phyloP scores from a whole-genome alignment of 2,329 filamentous ascomycete genomes.

The Dothideomycetes sp. region DNA sequence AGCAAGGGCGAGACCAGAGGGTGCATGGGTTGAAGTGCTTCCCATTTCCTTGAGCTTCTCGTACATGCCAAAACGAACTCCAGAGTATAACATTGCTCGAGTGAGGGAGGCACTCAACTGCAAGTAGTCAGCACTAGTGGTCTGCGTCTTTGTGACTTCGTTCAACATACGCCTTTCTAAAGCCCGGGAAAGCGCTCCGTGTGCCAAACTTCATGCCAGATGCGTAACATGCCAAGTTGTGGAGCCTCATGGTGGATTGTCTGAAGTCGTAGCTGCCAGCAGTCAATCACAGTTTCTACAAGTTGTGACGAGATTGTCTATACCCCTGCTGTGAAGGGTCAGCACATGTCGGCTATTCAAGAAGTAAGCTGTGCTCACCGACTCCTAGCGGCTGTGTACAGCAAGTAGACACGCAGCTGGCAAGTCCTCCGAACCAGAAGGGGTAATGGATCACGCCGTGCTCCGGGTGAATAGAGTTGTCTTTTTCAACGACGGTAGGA shows the following conservation, averaged over 20 bases:
- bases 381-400: conserved; percentile 21
- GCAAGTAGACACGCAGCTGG: conserved; percentile 17
- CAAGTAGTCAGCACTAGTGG: not conserved
- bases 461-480: conserved; percentile 20
- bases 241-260: conserved; percentile 12
- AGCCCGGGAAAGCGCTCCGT: conserved; percentile 17
- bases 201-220: conserved; percentile 17
- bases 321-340: conserved; percentile 10
- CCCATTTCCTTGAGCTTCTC: conserved; percentile 19
- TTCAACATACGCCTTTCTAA: conserved; percentile 18
- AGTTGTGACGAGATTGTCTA: not conserved
- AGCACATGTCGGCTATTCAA: not conserved
- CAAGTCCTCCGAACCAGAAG: conserved; percentile 20
- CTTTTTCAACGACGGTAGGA: conserved; percentile 17
- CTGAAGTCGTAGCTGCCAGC: conserved; percentile 11
- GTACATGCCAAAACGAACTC: conserved; percentile 19
- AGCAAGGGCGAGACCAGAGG: conserved; percentile 16
- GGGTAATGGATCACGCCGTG: conserved; percentile 21
- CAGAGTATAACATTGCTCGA: conserved; percentile 17
- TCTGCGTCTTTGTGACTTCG: not conserved
- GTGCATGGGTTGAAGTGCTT: conserved; percentile 18
- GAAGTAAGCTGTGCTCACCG: conserved; percentile 6
- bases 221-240: conserved; percentile 14
- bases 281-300: too few relatives aligned
- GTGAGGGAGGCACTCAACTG: conserved; percentile 18